Evolutionary conservation across 2,329 filamentous ascomycete genomes (phyloP).

Genomic region (Cercospora citrullina): DNA sequence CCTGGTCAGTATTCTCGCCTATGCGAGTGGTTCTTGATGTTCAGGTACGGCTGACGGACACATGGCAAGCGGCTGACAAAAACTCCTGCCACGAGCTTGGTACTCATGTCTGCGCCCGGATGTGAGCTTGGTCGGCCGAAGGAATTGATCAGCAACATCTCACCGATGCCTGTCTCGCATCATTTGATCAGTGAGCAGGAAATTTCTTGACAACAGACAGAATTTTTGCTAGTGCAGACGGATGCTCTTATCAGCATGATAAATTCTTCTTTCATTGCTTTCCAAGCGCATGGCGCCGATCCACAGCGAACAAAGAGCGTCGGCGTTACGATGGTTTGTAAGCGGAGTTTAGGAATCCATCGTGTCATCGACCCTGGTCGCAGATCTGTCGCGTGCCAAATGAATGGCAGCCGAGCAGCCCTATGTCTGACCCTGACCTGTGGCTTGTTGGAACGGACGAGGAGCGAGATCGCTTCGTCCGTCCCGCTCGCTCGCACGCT

Average conservation of each 20-base stretch:
- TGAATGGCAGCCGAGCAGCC: not conserved
- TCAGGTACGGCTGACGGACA: conserved; percentile 5
- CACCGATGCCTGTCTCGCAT: not conserved
- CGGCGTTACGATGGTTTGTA: conserved; percentile 6
- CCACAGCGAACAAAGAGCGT: not conserved
- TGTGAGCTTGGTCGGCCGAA: not conserved
- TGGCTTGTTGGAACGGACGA: not conserved
- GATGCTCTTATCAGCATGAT: not conserved
- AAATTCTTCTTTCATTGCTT: not conserved
- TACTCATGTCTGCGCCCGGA: not conserved
- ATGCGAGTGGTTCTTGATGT: not conserved
- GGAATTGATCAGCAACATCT: not conserved
- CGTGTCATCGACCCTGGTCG: not conserved
- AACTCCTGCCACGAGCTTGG: not conserved
- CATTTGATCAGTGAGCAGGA: not conserved
- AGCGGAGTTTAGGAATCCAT: conserved; percentile 12
- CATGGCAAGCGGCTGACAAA: not conserved
- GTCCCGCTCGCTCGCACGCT: not conserved
- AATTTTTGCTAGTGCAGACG: not conserved
- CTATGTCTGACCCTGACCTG: not conserved
- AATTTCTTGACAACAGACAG: not conserved
- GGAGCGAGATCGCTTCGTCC: not conserved
- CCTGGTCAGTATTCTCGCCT: not conserved
- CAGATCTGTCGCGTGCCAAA: conserved; percentile 4
- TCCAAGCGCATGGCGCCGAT: not conserved